A percentile compares a stretch with the other conserved stretches of the same genome.
phyloP scores from a whole-genome alignment of 2,329 filamentous ascomycete species.

The Dactylellina haptotyla region DNA sequence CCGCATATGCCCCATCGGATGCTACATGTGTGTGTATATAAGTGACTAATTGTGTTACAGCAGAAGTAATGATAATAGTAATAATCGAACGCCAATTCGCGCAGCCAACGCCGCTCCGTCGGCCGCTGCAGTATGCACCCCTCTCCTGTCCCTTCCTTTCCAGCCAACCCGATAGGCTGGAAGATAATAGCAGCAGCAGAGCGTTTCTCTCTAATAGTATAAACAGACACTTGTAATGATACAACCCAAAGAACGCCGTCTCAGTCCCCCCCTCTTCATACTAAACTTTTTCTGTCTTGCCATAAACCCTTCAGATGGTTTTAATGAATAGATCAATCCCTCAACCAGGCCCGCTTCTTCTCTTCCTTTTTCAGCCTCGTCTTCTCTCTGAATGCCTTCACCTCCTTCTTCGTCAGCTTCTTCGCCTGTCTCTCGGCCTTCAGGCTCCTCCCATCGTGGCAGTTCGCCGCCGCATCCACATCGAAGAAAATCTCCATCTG shows the following conservation, averaged over 20 bases:
- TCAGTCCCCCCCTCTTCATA: background rate
- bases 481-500: constrained; percentile 97
- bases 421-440: constrained; percentile 89
- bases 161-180: background rate
- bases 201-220: background rate
- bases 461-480: constrained; percentile 90
- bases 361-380: constrained; percentile 89
- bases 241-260: background rate
- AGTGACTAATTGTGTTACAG: background rate
- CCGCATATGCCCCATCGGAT: background rate
- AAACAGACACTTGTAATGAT: background rate
- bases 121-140: background rate
- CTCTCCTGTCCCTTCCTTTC: too few relatives aligned
- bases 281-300: background rate
- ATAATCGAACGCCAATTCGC: background rate
- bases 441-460: constrained; percentile 86
- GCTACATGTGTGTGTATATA: background rate
- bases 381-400: constrained; percentile 93
- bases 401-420: constrained; percentile 83
- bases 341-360: constrained; percentile 89
- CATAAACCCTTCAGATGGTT: too few relatives aligned
- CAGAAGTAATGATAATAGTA: too few relatives aligned
- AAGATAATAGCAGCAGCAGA: background rate
- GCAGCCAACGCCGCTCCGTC: background rate
- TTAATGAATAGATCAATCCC: constrained; percentile 70